Conservation (phyloP, 1,284 basidiomycete genomes). For the Tilletia walkeri region DNA sequence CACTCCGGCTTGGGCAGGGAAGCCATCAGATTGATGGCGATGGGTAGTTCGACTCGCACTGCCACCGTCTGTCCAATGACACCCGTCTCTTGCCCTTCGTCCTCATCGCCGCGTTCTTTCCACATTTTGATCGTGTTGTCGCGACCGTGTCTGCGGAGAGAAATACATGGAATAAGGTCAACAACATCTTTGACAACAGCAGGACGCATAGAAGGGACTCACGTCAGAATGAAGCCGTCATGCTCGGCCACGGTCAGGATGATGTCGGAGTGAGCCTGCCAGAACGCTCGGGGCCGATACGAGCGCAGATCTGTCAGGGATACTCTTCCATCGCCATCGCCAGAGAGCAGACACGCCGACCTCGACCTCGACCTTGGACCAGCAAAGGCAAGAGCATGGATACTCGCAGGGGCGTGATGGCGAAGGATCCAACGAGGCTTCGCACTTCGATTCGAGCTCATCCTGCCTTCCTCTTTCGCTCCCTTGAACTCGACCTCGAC, state of each 20-base stretch:
- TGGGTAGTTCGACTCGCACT: conserved; percentile 4
- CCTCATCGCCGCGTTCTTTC: conserved; percentile 41
- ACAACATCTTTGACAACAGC: no score
- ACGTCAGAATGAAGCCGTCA: conserved; percentile 70
- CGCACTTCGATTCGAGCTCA: neutral
- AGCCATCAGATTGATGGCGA: conserved; percentile 63
- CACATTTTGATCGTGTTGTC: conserved; percentile 79
- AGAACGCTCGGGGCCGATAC: conserved; percentile 68
- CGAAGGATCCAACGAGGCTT: conserved; percentile 72
- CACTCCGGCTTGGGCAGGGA: conserved; percentile 62
- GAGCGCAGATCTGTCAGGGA: conserved; percentile 70
- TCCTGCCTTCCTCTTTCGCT: neutral
- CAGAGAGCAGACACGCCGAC: conserved; percentile 66
- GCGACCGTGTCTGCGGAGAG: conserved; percentile 68
- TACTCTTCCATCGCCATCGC: conserved; percentile 71
- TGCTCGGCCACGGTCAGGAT: conserved; percentile 75
- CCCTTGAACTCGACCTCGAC: no score
- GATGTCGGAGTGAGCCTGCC: conserved; percentile 74
- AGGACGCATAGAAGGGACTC: conserved; percentile 36
- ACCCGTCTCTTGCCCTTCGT: neutral
- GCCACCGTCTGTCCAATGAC: neutral
- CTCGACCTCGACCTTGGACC: conserved; percentile 63
- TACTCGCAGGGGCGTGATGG: conserved; percentile 63
- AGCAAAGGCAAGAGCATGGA: conserved; percentile 65
- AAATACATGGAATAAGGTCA: neutral